These are phyloP conservation scores for Wickerhamomyces hampshirensis DNA, from an alignment of 805 yeast species.

Conservation along the genomic window DNA sequence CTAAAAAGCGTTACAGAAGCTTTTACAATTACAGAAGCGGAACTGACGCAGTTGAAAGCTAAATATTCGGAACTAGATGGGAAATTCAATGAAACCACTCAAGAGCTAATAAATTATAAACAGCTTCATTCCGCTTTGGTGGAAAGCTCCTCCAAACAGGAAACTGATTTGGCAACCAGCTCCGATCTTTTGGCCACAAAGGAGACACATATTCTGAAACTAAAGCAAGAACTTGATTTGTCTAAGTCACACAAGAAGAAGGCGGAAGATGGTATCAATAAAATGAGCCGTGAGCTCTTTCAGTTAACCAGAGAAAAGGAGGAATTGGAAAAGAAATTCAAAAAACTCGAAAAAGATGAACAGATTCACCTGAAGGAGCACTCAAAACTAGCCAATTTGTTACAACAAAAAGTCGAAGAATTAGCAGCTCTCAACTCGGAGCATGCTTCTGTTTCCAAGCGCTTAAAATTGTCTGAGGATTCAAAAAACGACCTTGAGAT, in stretches of 20 bases:
- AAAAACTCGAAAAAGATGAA: conserved; percentile 31
- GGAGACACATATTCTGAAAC: conserved; percentile 19
- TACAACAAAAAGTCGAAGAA: conserved; percentile 17
- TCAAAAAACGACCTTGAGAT: conserved; percentile 14
- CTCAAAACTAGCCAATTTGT: conserved; percentile 12
- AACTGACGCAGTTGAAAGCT: conserved; percentile 18
- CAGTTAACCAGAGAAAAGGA: conserved; percentile 57
- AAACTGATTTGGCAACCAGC: conserved; percentile 24
- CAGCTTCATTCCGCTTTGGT: conserved; percentile 30
- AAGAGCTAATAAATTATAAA: conserved; percentile 24
- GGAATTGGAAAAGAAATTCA: conserved; percentile 39
- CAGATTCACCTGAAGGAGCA: conserved; percentile 23
- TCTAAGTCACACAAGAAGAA: conserved; percentile 41
- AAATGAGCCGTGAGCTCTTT: conserved; percentile 81
- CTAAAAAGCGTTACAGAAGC: conserved; percentile 10
- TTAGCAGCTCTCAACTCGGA: conserved; percentile 8
- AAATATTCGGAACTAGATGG: conserved; percentile 20
- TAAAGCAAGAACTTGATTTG: conserved; percentile 25
- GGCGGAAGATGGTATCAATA: conserved; percentile 85
- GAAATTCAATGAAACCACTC: conserved; percentile 3
- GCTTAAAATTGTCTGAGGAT: conserved; percentile 1
- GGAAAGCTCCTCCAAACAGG: conserved; percentile 29
- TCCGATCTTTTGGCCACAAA: conserved; percentile 14
- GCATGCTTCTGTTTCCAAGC: conserved; percentile 3
- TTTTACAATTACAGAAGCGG: conserved; percentile 7